Percentiles rank a stretch among this genome's conserved stretches.
phyloP scores from a whole-genome alignment of 805 yeast species.

The Brettanomyces sp. region DNA sequence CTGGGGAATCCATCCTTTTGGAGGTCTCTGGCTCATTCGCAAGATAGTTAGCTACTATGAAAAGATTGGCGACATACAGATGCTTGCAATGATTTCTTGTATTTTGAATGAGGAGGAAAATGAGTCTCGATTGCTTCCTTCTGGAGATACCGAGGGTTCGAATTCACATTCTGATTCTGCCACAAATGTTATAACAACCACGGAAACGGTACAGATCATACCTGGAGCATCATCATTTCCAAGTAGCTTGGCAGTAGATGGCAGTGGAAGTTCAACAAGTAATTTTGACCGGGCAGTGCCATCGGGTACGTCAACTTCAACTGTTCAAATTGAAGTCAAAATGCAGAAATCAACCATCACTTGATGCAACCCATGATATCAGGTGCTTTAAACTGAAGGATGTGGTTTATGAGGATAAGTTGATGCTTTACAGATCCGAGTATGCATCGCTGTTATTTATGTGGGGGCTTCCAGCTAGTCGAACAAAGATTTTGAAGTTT shows the following conservation, averaged over 20 bases:
- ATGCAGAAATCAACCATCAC: slow-evolving; percentile 35
- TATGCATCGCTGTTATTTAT: slow-evolving; percentile 69
- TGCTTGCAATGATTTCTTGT: slow-evolving; percentile 85
- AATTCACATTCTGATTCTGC: slow-evolving; percentile 23
- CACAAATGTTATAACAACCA: background rate
- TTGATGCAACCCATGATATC: slow-evolving; percentile 36
- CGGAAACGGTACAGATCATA: too few species aligned
- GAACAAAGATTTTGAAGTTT: slow-evolving; percentile 71
- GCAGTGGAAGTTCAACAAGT: too few species aligned
- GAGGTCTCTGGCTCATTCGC: slow-evolving; percentile 54
- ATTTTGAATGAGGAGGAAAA: slow-evolving; percentile 40
- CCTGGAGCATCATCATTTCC: too few species aligned
- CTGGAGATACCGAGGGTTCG: too few species aligned
- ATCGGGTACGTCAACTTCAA: slow-evolving; percentile 2
- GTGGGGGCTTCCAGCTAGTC: slow-evolving; percentile 79
- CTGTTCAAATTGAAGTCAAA: slow-evolving; percentile 31
- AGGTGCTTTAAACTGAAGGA: slow-evolving; percentile 33
- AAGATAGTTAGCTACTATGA: slow-evolving; percentile 60
- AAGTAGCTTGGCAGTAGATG: too few species aligned
- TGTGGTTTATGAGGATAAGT: slow-evolving; percentile 27
- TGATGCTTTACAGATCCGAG: slow-evolving; percentile 43
- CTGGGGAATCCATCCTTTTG: slow-evolving; percentile 82
- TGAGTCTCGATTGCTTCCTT: too few species aligned
- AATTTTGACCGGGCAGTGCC: too few species aligned
- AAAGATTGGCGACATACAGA: slow-evolving; percentile 59